These are phyloP conservation scores for Tulasnella calospora DNA, from an alignment of 768 basidiomycete genomes.

Conservation along the genomic window DNA sequence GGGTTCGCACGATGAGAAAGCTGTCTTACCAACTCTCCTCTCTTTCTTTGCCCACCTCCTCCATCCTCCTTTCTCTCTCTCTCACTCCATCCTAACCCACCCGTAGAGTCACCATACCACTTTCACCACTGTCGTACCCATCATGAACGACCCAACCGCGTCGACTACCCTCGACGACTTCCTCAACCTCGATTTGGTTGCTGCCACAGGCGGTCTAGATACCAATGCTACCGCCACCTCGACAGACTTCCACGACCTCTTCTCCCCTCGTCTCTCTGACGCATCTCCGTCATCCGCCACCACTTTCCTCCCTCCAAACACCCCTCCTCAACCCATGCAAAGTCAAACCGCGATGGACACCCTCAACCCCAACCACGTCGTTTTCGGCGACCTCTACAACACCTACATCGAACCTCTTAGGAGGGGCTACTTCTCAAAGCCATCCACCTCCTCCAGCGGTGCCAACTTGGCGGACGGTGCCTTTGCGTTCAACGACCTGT, in stretches of 20 bases:
- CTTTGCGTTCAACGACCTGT: slow-evolving; percentile 39
- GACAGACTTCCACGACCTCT: slow-evolving; percentile 16
- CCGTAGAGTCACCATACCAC: background rate
- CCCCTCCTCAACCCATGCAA: slow-evolving; percentile 13
- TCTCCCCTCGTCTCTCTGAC: slow-evolving; percentile 44
- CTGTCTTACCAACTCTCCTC: slow-evolving; percentile 1
- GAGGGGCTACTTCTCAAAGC: background rate
- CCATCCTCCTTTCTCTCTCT: slow-evolving; percentile 31
- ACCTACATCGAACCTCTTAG: slow-evolving; percentile 22
- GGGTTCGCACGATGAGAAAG: background rate
- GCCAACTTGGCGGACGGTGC: slow-evolving; percentile 28
- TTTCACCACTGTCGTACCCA: slow-evolving; percentile 8
- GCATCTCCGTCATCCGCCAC: slow-evolving; percentile 39
- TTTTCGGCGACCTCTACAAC: slow-evolving; percentile 18
- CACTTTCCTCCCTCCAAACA: slow-evolving; percentile 38
- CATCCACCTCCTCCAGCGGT: background rate
- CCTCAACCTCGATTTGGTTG: slow-evolving; percentile 27
- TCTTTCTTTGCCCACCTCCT: slow-evolving; percentile 26
- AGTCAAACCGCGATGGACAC: slow-evolving; percentile 18
- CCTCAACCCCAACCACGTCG: slow-evolving; percentile 18
- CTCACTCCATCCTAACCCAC: background rate
- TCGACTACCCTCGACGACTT: slow-evolving; percentile 26
- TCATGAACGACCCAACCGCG: background rate
- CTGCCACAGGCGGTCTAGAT: background rate
- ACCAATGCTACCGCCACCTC: background rate